Evolutionary conservation across 768 basidiomycete genomes (phyloP), one percentile per base, ranked within the genome.

Genomic region (Rhizopogon rudus): DNA sequence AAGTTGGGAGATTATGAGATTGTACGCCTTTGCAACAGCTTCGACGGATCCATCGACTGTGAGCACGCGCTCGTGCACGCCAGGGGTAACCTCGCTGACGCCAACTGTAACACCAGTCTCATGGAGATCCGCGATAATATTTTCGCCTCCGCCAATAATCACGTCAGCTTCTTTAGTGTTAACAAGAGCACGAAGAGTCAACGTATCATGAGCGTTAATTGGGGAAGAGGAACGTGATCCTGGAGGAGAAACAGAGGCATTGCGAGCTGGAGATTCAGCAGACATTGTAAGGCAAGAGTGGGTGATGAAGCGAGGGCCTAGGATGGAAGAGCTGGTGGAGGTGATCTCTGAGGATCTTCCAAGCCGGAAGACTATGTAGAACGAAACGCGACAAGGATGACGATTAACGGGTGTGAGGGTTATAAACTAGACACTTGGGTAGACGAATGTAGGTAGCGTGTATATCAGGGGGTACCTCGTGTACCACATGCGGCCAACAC

Each of bases 101-200:
- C 97, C 97, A 59, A 96, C 95, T 75, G 93, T 98, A 76, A 97
- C 95, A 61, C 91, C 93, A 43, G 94, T 96, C 66, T 96, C 92
- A 59, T 96, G 83, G 65, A 99, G 82, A 73, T 95, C 92, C 59
- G 96, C 96, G 66, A 99, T 96, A 67, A 97, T 98, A 78, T 93
- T 93, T 55, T 97, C 97, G 51, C 80, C 94, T 67, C 92, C 97
- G 61, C 96, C 94, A 63, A 98, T 98, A 73, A 97, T 95, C 67
- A 98, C 87, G 62, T 94, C 95, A 53, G 93, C 93, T 71, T 98
- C 95, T 76, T 96, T 97, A 61, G 93, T 96, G 72, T 86, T 91
- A 65, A 98, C 95, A 65, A 98, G 88, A 41, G 95, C 91, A 62
- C 96, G 89, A 50, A 98, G 84, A 65, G 92, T 94, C 63, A 98